Percentiles rank a stretch among this genome's conserved stretches.
These are phyloP conservation scores for Torrubiella hemipterigena DNA, from an alignment of 2,329 filamentous ascomycete species.

Conservation along the genomic window DNA sequence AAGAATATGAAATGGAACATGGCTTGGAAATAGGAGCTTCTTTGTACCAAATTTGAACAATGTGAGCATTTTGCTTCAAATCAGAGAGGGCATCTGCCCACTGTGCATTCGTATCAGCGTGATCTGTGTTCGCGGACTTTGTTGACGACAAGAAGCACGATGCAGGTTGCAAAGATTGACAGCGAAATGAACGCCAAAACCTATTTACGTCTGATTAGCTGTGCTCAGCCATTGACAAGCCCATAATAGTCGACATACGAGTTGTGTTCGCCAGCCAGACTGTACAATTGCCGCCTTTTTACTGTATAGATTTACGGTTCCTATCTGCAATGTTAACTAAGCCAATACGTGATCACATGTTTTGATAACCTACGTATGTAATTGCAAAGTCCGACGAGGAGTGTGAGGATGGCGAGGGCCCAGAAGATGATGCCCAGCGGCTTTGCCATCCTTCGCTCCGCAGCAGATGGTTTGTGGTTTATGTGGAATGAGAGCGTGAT, in stretches of 20 bases:
- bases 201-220: constrained; percentile 23
- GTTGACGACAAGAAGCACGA: constrained; percentile 46
- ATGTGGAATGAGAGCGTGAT: constrained; percentile 92
- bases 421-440: constrained; percentile 86
- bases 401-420: constrained; percentile 64
- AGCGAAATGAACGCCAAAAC: constrained; percentile 49
- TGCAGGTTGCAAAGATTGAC: constrained; percentile 53
- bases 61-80: constrained; percentile 2
- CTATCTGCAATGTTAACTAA: constrained; percentile 16
- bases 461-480: constrained; percentile 52
- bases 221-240: neutral
- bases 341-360: neutral
- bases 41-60: no score
- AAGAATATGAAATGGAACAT: constrained; percentile 1
- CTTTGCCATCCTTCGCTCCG: constrained; percentile 67
- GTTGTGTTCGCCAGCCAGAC: constrained; percentile 84
- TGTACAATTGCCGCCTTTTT: constrained; percentile 74
- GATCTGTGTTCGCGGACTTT: constrained; percentile 14
- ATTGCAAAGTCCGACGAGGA: constrained; percentile 69
- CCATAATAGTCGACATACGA: constrained; percentile 36
- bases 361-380: constrained; percentile 56
- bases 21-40: no score
- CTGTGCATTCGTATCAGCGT: no score
- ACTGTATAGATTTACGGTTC: constrained; percentile 70
- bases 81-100: constrained; percentile 1